Evolutionary conservation across 1,139 yeast genomes (phyloP).

Genomic region (Taphrina flavorubra): DNA sequence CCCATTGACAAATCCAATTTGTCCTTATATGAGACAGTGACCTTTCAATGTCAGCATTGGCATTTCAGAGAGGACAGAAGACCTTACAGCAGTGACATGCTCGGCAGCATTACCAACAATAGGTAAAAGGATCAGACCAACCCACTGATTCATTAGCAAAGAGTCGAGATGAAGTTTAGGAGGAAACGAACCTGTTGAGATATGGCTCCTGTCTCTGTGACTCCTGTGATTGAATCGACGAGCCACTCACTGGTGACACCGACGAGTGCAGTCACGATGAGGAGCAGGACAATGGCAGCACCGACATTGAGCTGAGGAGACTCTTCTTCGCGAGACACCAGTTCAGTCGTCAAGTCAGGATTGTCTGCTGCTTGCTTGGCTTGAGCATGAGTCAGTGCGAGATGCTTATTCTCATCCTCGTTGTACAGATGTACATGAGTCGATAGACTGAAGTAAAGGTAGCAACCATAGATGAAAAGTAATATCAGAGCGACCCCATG

Average conservation of each 20-base stretch:
- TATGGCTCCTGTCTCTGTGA: slow-evolving; percentile 81
- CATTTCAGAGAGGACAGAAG: no score
- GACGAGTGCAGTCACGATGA: slow-evolving; percentile 77
- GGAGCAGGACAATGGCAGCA: slow-evolving; percentile 51
- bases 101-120: slow-evolving; percentile 99
- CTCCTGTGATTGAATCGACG: slow-evolving; percentile 88
- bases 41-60: slow-evolving; percentile 82
- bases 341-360: slow-evolving; percentile 48
- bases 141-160: slow-evolving; percentile 48
- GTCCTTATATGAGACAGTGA: slow-evolving; percentile 81
- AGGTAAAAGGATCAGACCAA: slow-evolving; percentile 91
- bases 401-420: slow-evolving; percentile 44
- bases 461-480: slow-evolving; percentile 74
- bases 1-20: slow-evolving; percentile 16
- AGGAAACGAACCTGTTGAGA: slow-evolving; percentile 74
- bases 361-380: slow-evolving; percentile 51
- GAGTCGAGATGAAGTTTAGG: background rate
- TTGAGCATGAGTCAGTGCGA: slow-evolving; percentile 27
- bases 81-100: slow-evolving; percentile 93
- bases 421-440: slow-evolving; percentile 70
- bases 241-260: slow-evolving; percentile 91
- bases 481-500: slow-evolving; percentile 61
- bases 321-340: slow-evolving; percentile 49
- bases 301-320: slow-evolving; percentile 25
- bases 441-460: slow-evolving; percentile 82